Conservation (phyloP, 345 rosid species). For the Dipteronia sinensis region DNA sequence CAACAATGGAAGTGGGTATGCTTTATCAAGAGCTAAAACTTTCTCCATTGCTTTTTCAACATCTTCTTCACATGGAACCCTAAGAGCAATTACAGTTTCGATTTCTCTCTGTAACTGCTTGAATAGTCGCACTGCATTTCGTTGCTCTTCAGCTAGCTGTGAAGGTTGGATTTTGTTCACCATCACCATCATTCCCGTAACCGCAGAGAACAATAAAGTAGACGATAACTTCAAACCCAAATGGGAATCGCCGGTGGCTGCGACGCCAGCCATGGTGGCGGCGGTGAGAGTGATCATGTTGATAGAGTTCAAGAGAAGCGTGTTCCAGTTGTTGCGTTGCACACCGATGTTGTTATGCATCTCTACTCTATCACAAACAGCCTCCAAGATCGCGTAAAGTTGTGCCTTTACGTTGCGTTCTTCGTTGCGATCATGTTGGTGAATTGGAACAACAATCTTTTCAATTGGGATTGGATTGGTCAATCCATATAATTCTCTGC, state of each 20-base stretch:
- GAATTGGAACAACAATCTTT: background rate
- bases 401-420: background rate
- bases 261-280: constrained; percentile 54
- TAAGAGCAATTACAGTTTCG: constrained; percentile 16
- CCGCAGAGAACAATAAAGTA: constrained; percentile 41
- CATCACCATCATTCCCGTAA: constrained; percentile 42
- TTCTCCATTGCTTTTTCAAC: constrained; percentile 18
- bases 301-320: constrained; percentile 59
- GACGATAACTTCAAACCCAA: constrained; percentile 50
- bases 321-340: constrained; percentile 71
- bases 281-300: constrained; percentile 71
- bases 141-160: constrained; percentile 58
- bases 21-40: constrained; percentile 31
- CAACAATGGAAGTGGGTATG: constrained; percentile 33
- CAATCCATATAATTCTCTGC: constrained; percentile 6
- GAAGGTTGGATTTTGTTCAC: constrained; percentile 69
- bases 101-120: constrained; percentile 38
- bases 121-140: constrained; percentile 47
- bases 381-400: constrained; percentile 52
- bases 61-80: constrained; percentile 15
- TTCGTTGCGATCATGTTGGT: background rate
- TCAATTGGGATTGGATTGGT: background rate
- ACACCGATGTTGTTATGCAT: constrained; percentile 69
- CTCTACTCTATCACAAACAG: constrained; percentile 61
- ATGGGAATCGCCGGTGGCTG: constrained; percentile 37